phyloP scores from a whole-genome alignment of 2,329 filamentous ascomycete genomes.

The Fusarium nisikadoi region DNA sequence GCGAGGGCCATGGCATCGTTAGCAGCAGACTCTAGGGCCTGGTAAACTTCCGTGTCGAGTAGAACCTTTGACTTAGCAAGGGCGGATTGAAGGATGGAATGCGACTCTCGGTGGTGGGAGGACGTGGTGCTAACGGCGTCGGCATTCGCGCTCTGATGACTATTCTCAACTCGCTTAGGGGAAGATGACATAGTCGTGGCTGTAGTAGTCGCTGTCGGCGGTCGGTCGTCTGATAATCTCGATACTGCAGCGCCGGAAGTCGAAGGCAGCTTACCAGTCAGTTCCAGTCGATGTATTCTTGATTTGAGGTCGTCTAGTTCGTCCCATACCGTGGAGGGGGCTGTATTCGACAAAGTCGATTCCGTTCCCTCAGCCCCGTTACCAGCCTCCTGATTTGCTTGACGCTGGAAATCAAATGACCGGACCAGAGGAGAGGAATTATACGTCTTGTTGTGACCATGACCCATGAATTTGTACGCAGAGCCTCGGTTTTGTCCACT shows the following conservation, averaged over 20 bases:
- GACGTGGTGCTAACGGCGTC: slow-evolving; percentile 56
- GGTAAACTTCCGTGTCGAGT: slow-evolving; percentile 77
- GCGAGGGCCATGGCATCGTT: slow-evolving; percentile 83
- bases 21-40: slow-evolving; percentile 81
- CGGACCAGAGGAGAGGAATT: slow-evolving; percentile 70
- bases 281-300: slow-evolving; percentile 87
- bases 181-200: slow-evolving; percentile 91
- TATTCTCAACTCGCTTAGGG: slow-evolving; percentile 71
- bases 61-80: slow-evolving; percentile 80
- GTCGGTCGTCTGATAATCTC: slow-evolving; percentile 79
- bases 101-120: slow-evolving; percentile 64
- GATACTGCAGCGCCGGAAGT: slow-evolving; percentile 85
- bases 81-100: slow-evolving; percentile 83
- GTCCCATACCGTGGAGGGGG: slow-evolving; percentile 95
- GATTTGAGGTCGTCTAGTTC: slow-evolving; percentile 96
- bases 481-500: slow-evolving; percentile 55
- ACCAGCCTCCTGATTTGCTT: slow-evolving; percentile 44
- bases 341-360: slow-evolving; percentile 87
- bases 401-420: slow-evolving; percentile 49
- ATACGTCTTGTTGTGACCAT: slow-evolving; percentile 53
- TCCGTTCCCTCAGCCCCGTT: slow-evolving; percentile 76
- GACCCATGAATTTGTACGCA: slow-evolving; percentile 53
- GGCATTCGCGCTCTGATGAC: slow-evolving; percentile 34
- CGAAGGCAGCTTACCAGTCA: slow-evolving; percentile 86
- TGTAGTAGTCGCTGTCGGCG: slow-evolving; percentile 89